These are phyloP conservation scores for Boletus rufocinnamomeus DNA, from an alignment of 768 basidiomycete genomes.

Conservation along the genomic window DNA sequence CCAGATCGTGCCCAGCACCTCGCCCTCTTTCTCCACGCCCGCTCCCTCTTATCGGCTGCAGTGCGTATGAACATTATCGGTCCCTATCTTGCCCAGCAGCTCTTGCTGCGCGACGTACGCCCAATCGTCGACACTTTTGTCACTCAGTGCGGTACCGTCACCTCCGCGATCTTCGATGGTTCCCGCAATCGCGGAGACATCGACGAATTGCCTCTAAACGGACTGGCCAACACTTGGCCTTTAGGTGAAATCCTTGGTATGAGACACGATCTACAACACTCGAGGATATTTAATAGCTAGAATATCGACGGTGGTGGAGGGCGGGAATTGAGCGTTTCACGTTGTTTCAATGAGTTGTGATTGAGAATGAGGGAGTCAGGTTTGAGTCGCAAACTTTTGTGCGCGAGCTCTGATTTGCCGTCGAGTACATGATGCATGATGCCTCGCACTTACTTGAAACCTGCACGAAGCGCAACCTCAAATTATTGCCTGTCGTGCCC, in stretches of 20 bases:
- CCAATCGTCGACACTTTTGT: constrained; percentile 62
- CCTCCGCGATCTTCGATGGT: constrained; percentile 43
- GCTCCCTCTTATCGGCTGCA: constrained; percentile 87
- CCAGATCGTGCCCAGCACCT: constrained; percentile 83
- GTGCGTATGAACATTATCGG: constrained; percentile 91
- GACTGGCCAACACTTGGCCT: constrained; percentile 93
- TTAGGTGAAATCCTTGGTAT: constrained; percentile 89
- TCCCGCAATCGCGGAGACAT: constrained; percentile 1
- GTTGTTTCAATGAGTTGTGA: neutral
- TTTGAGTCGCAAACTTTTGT: neutral
- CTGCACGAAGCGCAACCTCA: neutral
- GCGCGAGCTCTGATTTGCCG: neutral
- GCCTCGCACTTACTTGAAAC: neutral
- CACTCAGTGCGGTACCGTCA: constrained; percentile 45
- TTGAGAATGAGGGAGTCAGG: neutral
- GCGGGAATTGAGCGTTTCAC: neutral
- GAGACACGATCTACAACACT: constrained; percentile 93
- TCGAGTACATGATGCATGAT: neutral
- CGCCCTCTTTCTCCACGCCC: constrained; percentile 90
- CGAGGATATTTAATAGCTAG: constrained; percentile 89
- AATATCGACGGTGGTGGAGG: neutral
- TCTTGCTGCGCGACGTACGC: constrained; percentile 73
- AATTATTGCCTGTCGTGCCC: neutral
- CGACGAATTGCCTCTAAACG: constrained; percentile 38
- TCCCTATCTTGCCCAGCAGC: constrained; percentile 89